Conservation (phyloP, 306 rosid species). For the Lupinus albus region DNA sequence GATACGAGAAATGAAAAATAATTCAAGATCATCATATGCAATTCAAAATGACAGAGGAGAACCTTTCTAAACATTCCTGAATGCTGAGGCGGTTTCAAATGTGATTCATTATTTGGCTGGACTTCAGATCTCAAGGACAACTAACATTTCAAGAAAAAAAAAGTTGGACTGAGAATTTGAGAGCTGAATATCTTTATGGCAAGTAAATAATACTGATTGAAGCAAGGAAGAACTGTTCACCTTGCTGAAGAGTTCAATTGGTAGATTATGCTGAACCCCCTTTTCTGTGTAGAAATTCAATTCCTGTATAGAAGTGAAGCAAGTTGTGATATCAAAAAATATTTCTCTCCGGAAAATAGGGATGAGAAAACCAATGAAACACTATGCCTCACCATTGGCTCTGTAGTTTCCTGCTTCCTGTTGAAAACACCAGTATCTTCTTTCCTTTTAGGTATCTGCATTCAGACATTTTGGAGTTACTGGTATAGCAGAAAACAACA, state of each 20-base stretch:
- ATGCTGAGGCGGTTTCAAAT: slow-evolving; percentile 53
- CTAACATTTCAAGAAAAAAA: slow-evolving; percentile 55
- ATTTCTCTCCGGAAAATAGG: slow-evolving; percentile 28
- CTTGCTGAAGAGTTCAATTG: slow-evolving; percentile 83
- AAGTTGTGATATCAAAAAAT: slow-evolving; percentile 17
- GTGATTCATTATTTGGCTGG: slow-evolving; percentile 61
- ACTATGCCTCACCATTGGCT: slow-evolving; percentile 62
- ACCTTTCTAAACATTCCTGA: slow-evolving; percentile 65
- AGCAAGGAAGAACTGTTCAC: slow-evolving; percentile 46
- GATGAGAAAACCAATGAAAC: slow-evolving; percentile 28
- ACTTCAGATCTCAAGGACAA: slow-evolving; percentile 76
- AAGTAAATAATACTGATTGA: background rate
- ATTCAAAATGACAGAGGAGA: slow-evolving; percentile 44
- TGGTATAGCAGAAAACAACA: slow-evolving; percentile 23
- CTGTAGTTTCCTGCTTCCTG: slow-evolving; percentile 67
- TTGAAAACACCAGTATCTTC: slow-evolving; percentile 60
- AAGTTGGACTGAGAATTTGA: slow-evolving; percentile 33
- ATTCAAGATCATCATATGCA: slow-evolving; percentile 32
- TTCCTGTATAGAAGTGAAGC: slow-evolving; percentile 58
- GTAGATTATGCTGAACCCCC: slow-evolving; percentile 65
- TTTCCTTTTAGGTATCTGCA: slow-evolving; percentile 77
- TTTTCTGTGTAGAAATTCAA: slow-evolving; percentile 64
- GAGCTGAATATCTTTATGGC: slow-evolving; percentile 5
- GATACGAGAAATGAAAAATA: slow-evolving; percentile 35
- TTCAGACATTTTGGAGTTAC: slow-evolving; percentile 32